Percentiles rank a stretch among this genome's conserved stretches.
These are phyloP conservation scores for Paratinospora sagittata DNA, from an alignment of 164 flowering plant genomes.

Conservation along the genomic window DNA sequence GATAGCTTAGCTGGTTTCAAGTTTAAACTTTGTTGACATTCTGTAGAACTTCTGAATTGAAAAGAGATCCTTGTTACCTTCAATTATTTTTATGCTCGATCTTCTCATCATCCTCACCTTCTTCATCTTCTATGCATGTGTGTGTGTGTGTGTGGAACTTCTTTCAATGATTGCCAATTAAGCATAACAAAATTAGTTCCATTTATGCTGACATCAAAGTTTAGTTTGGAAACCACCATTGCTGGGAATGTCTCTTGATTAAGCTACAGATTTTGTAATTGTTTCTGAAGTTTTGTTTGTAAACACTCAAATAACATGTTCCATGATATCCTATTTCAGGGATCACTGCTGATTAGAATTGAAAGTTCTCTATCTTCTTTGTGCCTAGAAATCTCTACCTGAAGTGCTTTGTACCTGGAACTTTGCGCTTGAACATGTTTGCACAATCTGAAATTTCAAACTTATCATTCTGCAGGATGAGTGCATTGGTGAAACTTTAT, in stretches of 20 bases:
- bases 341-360: constrained; percentile 17
- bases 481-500: constrained; percentile 10
- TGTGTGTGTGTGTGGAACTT: not conserved
- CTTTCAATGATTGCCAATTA: not conserved
- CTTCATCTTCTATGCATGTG: not conserved
- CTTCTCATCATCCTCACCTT: not conserved
- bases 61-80: constrained; percentile 1
- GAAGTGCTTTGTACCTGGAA: constrained; percentile 17
- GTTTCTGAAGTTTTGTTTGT: not conserved
- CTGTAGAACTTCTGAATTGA: not conserved
- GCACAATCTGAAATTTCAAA: constrained; percentile 14
- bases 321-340: constrained; percentile 26
- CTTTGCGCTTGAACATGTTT: constrained; percentile 15
- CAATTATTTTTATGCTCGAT: constrained; percentile 8
- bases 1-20: constrained; percentile 1
- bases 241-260: constrained; percentile 6
- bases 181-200: not conserved
- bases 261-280: not conserved
- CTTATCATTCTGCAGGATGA: constrained; percentile 14
- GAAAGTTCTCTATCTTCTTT: constrained; percentile 24
- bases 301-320: constrained; percentile 11
- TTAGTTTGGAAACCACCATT: not conserved
- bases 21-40: constrained; percentile 1
- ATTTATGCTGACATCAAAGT: not conserved
- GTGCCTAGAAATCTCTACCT: constrained; percentile 21